Evolutionary conservation across 2,329 filamentous ascomycete genomes (phyloP).

Genomic region (Trichoderma citrinoviride): DNA sequence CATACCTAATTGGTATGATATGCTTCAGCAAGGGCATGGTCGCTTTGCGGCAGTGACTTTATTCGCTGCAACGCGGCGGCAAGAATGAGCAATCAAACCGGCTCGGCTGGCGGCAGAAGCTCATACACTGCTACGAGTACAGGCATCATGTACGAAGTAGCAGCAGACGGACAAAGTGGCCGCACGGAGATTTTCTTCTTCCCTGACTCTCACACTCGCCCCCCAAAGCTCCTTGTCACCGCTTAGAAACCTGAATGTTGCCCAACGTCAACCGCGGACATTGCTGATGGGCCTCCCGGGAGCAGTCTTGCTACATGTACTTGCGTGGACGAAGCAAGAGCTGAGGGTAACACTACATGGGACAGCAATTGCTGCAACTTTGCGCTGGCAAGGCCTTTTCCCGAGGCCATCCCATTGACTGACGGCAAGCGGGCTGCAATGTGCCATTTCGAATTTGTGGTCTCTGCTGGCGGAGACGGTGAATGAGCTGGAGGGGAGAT

Average conservation of each 20-base stretch:
- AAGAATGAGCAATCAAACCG: slow-evolving; percentile 12
- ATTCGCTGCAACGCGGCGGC: slow-evolving; percentile 6
- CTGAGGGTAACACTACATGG: slow-evolving; percentile 4
- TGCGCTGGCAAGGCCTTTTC: slow-evolving; percentile 1
- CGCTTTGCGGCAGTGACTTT: background rate
- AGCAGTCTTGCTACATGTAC: background rate
- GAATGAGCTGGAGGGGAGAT: background rate
- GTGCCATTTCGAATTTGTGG: background rate
- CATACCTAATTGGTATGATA: background rate
- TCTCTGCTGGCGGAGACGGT: no score
- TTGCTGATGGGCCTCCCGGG: background rate
- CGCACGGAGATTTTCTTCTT: background rate
- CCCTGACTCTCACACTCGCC: background rate
- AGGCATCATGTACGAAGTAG: background rate
- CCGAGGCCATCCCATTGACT: background rate
- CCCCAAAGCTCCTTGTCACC: background rate
- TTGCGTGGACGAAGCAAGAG: background rate
- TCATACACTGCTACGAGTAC: background rate
- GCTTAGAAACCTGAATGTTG: slow-evolving; percentile 8
- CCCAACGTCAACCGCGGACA: slow-evolving; percentile 1
- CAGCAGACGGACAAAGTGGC: background rate
- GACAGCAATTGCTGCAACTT: slow-evolving; percentile 10
- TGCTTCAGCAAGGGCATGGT: background rate
- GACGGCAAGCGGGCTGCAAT: background rate
- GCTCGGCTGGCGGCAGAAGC: slow-evolving; percentile 9